Percentiles rank a stretch among this genome's conserved stretches.
phyloP scores from a whole-genome alignment of 2,329 filamentous ascomycete genomes.

The Ophiostoma sp. region DNA sequence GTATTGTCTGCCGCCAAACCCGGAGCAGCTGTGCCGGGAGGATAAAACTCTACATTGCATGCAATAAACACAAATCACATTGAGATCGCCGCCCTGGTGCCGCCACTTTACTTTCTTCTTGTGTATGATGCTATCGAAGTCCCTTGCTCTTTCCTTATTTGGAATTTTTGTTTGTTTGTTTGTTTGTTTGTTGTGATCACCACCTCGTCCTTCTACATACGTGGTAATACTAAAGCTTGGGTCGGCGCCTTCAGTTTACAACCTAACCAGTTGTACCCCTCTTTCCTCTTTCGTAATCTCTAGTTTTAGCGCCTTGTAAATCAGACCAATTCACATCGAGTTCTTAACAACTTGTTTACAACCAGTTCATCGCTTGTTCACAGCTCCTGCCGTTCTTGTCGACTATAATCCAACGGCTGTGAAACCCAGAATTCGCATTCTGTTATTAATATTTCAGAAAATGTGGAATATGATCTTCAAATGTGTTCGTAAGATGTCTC shows the following conservation, averaged over 20 bases:
- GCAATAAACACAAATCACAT: conserved; percentile 4
- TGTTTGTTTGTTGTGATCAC: neutral
- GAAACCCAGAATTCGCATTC: neutral
- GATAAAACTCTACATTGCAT: neutral
- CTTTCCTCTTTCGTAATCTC: neutral
- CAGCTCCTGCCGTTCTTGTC: neutral
- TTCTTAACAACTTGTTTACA: neutral
- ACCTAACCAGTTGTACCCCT: neutral
- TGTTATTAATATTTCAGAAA: neutral
- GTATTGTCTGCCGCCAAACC: neutral
- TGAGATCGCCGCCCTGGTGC: neutral
- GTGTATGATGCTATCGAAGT: neutral
- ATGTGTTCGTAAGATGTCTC: neutral
- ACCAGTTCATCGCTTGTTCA: neutral
- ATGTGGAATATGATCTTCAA: neutral
- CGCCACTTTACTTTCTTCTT: neutral
- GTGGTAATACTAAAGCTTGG: neutral
- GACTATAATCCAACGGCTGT: neutral
- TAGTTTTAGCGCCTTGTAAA: neutral
- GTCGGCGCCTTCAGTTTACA: neutral
- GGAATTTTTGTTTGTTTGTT: neutral
- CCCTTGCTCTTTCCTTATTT: neutral
- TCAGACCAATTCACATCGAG: neutral
- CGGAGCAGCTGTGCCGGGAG: neutral
- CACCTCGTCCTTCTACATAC: neutral